Evolutionary conservation across 495 filamentous ascomycete genomes (phyloP), one percentile per base, ranked within the genome.

Genomic region (Penicillium alfredii): DNA sequence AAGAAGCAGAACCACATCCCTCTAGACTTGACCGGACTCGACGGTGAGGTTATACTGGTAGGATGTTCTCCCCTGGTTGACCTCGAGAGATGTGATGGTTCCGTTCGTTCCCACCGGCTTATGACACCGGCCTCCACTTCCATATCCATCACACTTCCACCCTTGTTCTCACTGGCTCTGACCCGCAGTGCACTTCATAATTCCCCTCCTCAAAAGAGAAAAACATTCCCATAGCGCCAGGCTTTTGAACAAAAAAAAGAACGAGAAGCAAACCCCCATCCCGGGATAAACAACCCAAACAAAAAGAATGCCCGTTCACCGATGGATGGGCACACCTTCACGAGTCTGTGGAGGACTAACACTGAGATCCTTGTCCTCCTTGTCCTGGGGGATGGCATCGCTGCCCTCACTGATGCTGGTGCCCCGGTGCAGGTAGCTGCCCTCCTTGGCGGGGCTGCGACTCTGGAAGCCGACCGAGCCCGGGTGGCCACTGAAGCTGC

Each of bases 381-480:
- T 46, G 20, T 55, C 51, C 23, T 45, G 45, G 14, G 48, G 45
- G 4, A 56, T 63, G 6, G 50, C 59, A 12, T 50, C 49, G 18
- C 77, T 77, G 25, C 72, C 46, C 23, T 88, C 85, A 39, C 85
- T 81, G n/a, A 72, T 73, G 54, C 76, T 88, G 1, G 77, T 81
- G 53, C 82, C 81, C 22, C 83, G 76, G 49, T 88, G 78, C 58
- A 93, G 67, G 54, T 81, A 87, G 62, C 82, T 88, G 47, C 76
- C 78, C 70, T 94, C 88, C 63, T 92, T 95, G 33, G 89, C 72
- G 8, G 88, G 88, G 51, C 84, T 89, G 29, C 83, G 81, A 51
- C 77, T 76, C 38, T 76, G 72, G 40, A 72, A 69, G 26, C 68
- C 71, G 24, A 64, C 48, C 20, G 68, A 70, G 24, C 68, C 65